These are phyloP conservation scores for Xylaria sp. DNA, from an alignment of 2,329 filamentous ascomycete genomes.

Conservation along the genomic window DNA sequence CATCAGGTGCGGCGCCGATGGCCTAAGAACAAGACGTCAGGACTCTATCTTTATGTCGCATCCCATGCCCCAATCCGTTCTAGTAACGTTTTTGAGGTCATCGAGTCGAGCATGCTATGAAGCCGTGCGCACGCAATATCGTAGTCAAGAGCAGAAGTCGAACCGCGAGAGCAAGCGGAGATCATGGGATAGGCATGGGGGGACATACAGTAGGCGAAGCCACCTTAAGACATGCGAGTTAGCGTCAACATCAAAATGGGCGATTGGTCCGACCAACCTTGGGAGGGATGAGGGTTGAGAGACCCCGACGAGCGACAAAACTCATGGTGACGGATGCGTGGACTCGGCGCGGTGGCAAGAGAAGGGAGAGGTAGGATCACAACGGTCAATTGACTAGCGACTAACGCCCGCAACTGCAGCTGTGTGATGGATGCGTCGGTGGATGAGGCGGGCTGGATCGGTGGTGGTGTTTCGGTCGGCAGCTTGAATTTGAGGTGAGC, in stretches of 20 bases:
- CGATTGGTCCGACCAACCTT: slow-evolving; percentile 71
- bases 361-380: slow-evolving; percentile 47
- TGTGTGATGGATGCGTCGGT: slow-evolving; percentile 41
- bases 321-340: slow-evolving; percentile 76
- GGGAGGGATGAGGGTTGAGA: slow-evolving; percentile 98
- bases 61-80: background rate
- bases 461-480: slow-evolving; percentile 37
- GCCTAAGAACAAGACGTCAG: slow-evolving; percentile 69
- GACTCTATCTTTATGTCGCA: slow-evolving; percentile 35
- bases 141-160: background rate
- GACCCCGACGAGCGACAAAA: slow-evolving; percentile 87
- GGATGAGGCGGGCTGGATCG: slow-evolving; percentile 39
- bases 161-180: slow-evolving; percentile 16
- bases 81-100: background rate
- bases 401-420: slow-evolving; percentile 46
- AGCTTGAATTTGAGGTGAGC: slow-evolving; percentile 34
- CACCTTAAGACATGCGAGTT: slow-evolving; percentile 67
- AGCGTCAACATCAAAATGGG: slow-evolving; percentile 28
- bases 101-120: slow-evolving; percentile 13
- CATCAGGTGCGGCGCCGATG: slow-evolving; percentile 94
- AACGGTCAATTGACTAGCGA: slow-evolving; percentile 52
- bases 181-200: slow-evolving; percentile 31
- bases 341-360: slow-evolving; percentile 40
- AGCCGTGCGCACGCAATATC: background rate
- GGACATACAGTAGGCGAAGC: slow-evolving; percentile 83